These are phyloP conservation scores for Blechomonas ayalai DNA, from an alignment of 208 protist genomes.

Conservation along the genomic window DNA sequence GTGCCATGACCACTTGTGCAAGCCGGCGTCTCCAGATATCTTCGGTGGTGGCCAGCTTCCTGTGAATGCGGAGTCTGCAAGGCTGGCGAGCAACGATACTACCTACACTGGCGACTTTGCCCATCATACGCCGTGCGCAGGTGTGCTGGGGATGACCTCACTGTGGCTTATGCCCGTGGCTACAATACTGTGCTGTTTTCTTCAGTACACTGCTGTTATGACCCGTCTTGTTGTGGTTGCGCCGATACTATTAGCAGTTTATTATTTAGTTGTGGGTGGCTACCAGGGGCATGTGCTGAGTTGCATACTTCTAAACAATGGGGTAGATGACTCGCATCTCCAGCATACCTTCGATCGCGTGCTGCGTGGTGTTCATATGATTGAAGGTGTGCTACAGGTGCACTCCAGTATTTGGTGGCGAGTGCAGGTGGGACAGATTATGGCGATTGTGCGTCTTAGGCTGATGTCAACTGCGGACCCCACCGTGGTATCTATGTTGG, in stretches of 20 bases:
- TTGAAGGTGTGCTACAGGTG: slow-evolving; percentile 50
- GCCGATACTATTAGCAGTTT: slow-evolving; percentile 17
- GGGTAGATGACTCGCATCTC: slow-evolving; percentile 10
- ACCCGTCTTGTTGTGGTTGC: neutral
- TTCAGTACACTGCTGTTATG: slow-evolving; percentile 1
- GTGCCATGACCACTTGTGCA: too few relatives aligned
- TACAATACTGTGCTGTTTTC: neutral
- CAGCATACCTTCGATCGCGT: slow-evolving; percentile 23
- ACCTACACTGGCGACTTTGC: too few relatives aligned
- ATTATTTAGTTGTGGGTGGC: slow-evolving; percentile 17
- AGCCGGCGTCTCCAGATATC: too few relatives aligned
- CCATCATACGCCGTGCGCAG: slow-evolving; percentile 5
- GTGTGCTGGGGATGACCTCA: slow-evolving; percentile 3
- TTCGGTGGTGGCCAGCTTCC: too few relatives aligned
- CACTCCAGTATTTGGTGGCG: slow-evolving; percentile 44
- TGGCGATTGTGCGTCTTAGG: slow-evolving; percentile 46
- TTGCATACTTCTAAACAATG: slow-evolving; percentile 67
- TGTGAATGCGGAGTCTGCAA: too few relatives aligned
- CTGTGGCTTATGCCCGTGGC: slow-evolving; percentile 5
- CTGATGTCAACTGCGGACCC: slow-evolving; percentile 34
- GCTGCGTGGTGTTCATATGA: slow-evolving; percentile 25
- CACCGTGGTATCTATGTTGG: slow-evolving; percentile 15
- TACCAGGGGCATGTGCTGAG: slow-evolving; percentile 19
- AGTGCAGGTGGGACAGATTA: slow-evolving; percentile 25
- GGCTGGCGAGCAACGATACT: too few relatives aligned